Conservation (phyloP, 768 basidiomycete species). For the Pulveroboletus ravenelii region DNA sequence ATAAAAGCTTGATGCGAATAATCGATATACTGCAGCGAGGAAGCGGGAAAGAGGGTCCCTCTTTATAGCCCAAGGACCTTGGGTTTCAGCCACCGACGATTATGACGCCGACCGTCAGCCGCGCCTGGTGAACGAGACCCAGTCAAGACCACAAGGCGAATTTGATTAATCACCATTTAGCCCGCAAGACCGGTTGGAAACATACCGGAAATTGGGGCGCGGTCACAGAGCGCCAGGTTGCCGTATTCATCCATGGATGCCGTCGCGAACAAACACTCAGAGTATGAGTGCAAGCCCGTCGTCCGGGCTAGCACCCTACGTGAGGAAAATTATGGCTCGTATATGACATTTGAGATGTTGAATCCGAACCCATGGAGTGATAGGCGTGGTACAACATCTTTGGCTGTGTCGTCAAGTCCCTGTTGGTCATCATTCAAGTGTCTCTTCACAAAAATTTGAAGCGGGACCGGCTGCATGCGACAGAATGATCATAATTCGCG, state of each 20-base stretch:
- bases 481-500: not conserved
- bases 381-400: not conserved
- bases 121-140: not conserved
- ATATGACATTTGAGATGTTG: not conserved
- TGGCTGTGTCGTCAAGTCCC: not conserved
- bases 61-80: slow-evolving; percentile 9
- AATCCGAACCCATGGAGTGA: not conserved
- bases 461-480: not conserved
- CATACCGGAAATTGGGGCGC: not conserved
- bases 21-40: slow-evolving; percentile 1
- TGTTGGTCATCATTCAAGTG: not conserved
- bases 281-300: not conserved
- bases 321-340: not conserved
- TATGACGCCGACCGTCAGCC: slow-evolving; percentile 15
- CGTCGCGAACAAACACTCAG: not conserved
- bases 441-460: not conserved
- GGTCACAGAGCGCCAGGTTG: too few relatives aligned
- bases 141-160: slow-evolving; percentile 1
- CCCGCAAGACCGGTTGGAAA: slow-evolving; percentile 1
- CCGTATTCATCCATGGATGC: too few relatives aligned
- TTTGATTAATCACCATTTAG: not conserved
- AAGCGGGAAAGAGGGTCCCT: not conserved
- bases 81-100: slow-evolving; percentile 4
- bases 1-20: not conserved
- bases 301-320: too few relatives aligned